These are phyloP conservation scores for Fusarium sp. DNA, from an alignment of 2,329 filamentous ascomycete genomes.

Conservation along the genomic window DNA sequence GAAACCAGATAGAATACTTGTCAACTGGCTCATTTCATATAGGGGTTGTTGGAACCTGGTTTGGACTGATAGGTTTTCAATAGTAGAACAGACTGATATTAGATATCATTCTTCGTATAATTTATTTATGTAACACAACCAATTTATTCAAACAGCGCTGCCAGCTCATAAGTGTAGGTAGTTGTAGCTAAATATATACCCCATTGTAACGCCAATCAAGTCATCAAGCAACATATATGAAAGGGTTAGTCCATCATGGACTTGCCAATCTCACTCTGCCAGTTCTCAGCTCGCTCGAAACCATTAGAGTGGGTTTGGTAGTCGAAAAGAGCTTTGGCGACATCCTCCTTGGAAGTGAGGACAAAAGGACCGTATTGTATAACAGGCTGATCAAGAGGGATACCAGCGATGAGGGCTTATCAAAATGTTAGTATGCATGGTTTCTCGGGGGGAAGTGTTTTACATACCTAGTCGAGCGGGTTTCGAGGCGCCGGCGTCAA, in stretches of 20 bases:
- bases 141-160: not conserved
- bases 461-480: constrained; percentile 56
- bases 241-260: constrained; percentile 61
- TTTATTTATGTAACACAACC: not conserved
- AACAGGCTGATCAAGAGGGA: constrained; percentile 80
- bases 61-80: not conserved
- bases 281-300: constrained; percentile 80
- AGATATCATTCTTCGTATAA: not conserved
- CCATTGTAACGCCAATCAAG: constrained; percentile 25
- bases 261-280: constrained; percentile 89
- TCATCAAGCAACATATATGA: not conserved
- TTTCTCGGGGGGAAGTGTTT: not conserved
- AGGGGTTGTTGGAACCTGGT: not conserved
- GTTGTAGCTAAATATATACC: not conserved
- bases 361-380: constrained; percentile 90
- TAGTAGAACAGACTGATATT: not conserved
- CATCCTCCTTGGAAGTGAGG: constrained; percentile 73
- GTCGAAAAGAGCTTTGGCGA: constrained; percentile 79
- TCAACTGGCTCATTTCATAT: not conserved
- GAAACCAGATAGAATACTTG: not conserved
- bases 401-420: constrained; percentile 75
- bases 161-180: not conserved
- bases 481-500: constrained; percentile 70
- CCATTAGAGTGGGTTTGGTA: constrained; percentile 78
- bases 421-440: not conserved